A percentile compares a stretch with the other conserved stretches of the same genome.
Evolutionary conservation across 768 basidiomycete genomes (phyloP).

Genomic region (Kwoniella europaea): DNA sequence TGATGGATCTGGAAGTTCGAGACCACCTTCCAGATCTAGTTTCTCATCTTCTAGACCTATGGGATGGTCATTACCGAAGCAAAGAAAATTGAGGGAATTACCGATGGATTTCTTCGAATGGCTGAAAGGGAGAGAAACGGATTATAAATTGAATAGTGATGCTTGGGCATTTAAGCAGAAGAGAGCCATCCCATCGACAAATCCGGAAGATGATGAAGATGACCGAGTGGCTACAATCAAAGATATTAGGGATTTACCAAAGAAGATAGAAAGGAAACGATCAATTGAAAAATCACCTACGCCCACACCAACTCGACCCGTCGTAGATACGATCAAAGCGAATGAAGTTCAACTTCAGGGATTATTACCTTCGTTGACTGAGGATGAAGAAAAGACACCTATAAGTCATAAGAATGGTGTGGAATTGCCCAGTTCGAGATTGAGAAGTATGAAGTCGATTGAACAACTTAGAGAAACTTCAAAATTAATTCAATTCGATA

Average conservation of each 20-base stretch:
- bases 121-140: slow-evolving; percentile 46
- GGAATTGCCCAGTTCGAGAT: slow-evolving; percentile 19
- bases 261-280: slow-evolving; percentile 3
- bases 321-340: slow-evolving; percentile 15
- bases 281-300: slow-evolving; percentile 12
- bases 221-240: background rate
- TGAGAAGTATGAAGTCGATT: slow-evolving; percentile 25
- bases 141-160: slow-evolving; percentile 14
- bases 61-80: slow-evolving; percentile 40
- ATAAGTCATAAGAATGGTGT: background rate
- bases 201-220: background rate
- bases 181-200: slow-evolving; percentile 4
- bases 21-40: slow-evolving; percentile 45
- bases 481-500: slow-evolving; percentile 21
- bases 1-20: slow-evolving; percentile 32
- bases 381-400: slow-evolving; percentile 23
- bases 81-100: slow-evolving; percentile 32
- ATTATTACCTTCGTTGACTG: slow-evolving; percentile 19
- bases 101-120: slow-evolving; percentile 55
- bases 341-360: background rate
- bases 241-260: background rate
- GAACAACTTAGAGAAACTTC: slow-evolving; percentile 31
- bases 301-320: slow-evolving; percentile 21
- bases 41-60: slow-evolving; percentile 50
- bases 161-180: slow-evolving; percentile 10